Evolutionary conservation across 2,329 filamentous ascomycete species (phyloP).

Genomic region (Ascosphaera acerosa): DNA sequence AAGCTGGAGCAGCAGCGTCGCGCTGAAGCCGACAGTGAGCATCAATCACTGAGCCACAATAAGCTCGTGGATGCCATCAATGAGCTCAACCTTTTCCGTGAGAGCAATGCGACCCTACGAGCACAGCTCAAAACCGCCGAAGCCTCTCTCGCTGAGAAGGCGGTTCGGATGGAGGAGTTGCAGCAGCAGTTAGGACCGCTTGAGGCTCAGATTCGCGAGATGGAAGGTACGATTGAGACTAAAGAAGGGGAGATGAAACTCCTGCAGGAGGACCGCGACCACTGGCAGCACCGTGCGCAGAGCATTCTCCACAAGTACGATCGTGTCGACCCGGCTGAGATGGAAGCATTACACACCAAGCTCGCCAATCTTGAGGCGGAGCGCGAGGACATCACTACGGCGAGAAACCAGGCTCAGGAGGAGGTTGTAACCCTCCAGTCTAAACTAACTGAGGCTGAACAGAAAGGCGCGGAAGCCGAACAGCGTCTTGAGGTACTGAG

Average conservation of each 20-base stretch:
- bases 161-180: slow-evolving; percentile 47
- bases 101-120: slow-evolving; percentile 77
- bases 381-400: slow-evolving; percentile 35
- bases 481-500: slow-evolving; percentile 26
- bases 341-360: slow-evolving; percentile 67
- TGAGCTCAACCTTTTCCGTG: slow-evolving; percentile 83
- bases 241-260: slow-evolving; percentile 74
- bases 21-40: slow-evolving; percentile 44
- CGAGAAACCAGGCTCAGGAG: slow-evolving; percentile 25
- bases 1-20: slow-evolving; percentile 79
- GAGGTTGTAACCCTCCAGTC: slow-evolving; percentile 24
- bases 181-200: slow-evolving; percentile 55
- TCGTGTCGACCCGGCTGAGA: slow-evolving; percentile 74
- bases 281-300: slow-evolving; percentile 88
- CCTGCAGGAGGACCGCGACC: slow-evolving; percentile 71
- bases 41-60: slow-evolving; percentile 53
- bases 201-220: slow-evolving; percentile 51
- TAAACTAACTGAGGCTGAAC: slow-evolving; percentile 22
- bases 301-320: slow-evolving; percentile 93
- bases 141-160: slow-evolving; percentile 48
- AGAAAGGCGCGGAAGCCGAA: slow-evolving; percentile 11
- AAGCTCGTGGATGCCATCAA: slow-evolving; percentile 88
- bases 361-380: slow-evolving; percentile 41
- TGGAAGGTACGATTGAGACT: slow-evolving; percentile 57
- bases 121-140: slow-evolving; percentile 65